Evolutionary conservation across 352 stramenopile species (phyloP), one percentile per base, ranked within the genome.

Genomic region (Lagenidium giganteum): DNA sequence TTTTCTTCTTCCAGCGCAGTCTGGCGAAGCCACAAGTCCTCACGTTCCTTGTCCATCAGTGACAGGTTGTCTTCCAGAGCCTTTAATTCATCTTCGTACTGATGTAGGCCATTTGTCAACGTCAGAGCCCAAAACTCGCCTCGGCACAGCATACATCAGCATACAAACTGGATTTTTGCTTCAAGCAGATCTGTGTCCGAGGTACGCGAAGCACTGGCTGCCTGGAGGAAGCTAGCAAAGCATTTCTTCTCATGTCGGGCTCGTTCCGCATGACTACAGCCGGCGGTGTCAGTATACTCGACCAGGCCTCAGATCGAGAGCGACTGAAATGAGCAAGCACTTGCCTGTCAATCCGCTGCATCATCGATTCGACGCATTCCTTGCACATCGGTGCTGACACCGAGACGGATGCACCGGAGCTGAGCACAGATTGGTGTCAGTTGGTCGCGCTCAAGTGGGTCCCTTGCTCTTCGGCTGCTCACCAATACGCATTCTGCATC

Each of bases 341-440:
- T 8, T 26, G 82, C 64, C 70, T 67, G 46, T 92, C 79, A 34
- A 87, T 79, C 44, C 85, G 69, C 24, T 69, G 58, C 14, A 85
- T 46, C 79, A 92, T 92, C 20, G 51, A 57, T 45, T 92, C 79
- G 34, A 86, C 61, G 36, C 79, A 92, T 20, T 89, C 71, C 36
- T 84, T 80, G 41, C 79, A 92, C 39, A 70, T 66, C 30, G 76
- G 77, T 5, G 74, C 83, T 25, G 57, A 69, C 24, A 92, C 63
- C n/a, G n/a, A n/a, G n/a, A n/a, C n/a, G n/a, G n/a, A n/a, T n/a
- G n/a, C n/a, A n/a, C n/a, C n/a, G n/a, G n/a, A n/a, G n/a, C n/a
- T n/a, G n/a, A n/a, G n/a, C n/a, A n/a, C n/a, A n/a, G n/a, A n/a
- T n/a, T n/a, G n/a, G n/a, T n/a, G n/a, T n/a, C n/a, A n/a, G n/a